Percentiles rank a stretch among this genome's conserved stretches.
Evolutionary conservation across 495 filamentous ascomycete species (phyloP).

Genomic region (Podospora didyma): DNA sequence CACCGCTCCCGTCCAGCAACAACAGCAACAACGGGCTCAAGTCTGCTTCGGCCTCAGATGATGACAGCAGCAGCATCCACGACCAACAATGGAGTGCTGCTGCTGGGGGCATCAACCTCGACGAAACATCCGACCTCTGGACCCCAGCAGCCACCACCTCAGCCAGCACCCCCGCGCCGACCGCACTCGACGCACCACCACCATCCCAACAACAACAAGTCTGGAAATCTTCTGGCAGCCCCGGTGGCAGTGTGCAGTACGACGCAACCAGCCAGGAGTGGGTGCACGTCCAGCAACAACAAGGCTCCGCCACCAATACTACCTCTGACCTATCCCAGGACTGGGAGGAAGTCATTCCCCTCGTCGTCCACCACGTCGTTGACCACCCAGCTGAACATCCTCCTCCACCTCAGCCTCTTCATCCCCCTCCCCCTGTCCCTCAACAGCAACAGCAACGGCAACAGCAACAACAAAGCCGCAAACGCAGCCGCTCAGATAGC

Average conservation of each 20-base stretch:
- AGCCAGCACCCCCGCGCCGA: not conserved
- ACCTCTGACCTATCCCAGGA: slow-evolving; percentile 15
- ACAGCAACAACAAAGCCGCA: not conserved
- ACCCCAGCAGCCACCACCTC: slow-evolving; percentile 2
- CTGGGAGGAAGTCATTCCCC: slow-evolving; percentile 16
- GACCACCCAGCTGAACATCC: not conserved
- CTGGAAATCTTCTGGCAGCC: too few species aligned
- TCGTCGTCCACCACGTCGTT: not conserved
- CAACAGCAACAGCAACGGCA: not conserved
- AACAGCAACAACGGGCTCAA: not conserved
- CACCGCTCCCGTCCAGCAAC: not conserved
- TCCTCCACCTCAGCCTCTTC: not conserved
- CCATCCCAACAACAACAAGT: too few species aligned
- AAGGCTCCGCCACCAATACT: too few species aligned
- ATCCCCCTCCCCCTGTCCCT: too few species aligned
- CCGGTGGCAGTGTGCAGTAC: not conserved
- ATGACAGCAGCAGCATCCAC: not conserved
- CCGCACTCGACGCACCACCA: not conserved
- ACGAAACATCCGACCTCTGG: slow-evolving; percentile 5
- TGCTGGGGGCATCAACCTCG: not conserved
- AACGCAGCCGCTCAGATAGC: slow-evolving; percentile 2
- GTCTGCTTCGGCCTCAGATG: not conserved
- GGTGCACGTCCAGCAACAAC: slow-evolving; percentile 3
- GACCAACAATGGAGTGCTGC: not conserved
- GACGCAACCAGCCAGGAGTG: slow-evolving; percentile 5